These are phyloP conservation scores for Ustilago xerochloae DNA, from an alignment of 1,284 basidiomycete species.

Conservation along the genomic window DNA sequence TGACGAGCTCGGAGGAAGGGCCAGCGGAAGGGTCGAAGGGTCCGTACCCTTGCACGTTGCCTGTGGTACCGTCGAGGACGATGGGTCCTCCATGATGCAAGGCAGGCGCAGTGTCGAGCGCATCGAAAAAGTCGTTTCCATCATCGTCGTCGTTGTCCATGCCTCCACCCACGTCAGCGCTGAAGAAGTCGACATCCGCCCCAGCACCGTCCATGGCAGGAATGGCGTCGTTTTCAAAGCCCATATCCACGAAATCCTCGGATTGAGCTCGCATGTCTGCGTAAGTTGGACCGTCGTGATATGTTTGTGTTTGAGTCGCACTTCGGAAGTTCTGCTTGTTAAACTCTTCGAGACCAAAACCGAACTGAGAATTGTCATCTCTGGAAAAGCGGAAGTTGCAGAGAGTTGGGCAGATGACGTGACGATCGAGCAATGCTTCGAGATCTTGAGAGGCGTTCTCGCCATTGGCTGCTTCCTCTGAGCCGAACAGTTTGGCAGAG, in stretches of 20 bases:
- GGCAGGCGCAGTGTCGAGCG: conserved; percentile 32
- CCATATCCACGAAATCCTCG: conserved; percentile 23
- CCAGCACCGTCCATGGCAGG: conserved; percentile 18
- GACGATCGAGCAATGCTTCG: conserved; percentile 43
- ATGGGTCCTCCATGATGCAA: conserved; percentile 35
- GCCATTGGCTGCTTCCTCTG: conserved; percentile 19
- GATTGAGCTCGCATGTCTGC: conserved; percentile 25
- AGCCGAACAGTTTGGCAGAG: conserved; percentile 47
- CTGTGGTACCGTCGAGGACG: conserved; percentile 42
- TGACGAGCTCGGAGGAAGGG: conserved; percentile 76
- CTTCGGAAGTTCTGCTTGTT: conserved; percentile 43
- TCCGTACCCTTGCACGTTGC: conserved; percentile 32
- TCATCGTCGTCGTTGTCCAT: conserved; percentile 38
- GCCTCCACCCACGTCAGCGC: conserved; percentile 15
- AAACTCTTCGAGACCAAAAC: conserved; percentile 47
- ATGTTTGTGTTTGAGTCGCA: conserved; percentile 25
- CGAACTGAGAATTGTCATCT: conserved; percentile 57
- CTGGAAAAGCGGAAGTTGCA: conserved; percentile 59
- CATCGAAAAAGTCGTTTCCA: conserved; percentile 69
- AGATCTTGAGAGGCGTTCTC: conserved; percentile 21
- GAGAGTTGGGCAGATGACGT: conserved; percentile 57
- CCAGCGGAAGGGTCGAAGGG: conserved; percentile 47
- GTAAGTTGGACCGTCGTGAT: conserved; percentile 16
- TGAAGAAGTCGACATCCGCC: conserved; percentile 43
- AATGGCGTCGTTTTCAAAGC: conserved; percentile 27